A percentile compares a stretch with the other conserved stretches of the same genome.
Evolutionary conservation across 306 rosid genomes (phyloP).

Genomic region (Cicer arietinum): DNA sequence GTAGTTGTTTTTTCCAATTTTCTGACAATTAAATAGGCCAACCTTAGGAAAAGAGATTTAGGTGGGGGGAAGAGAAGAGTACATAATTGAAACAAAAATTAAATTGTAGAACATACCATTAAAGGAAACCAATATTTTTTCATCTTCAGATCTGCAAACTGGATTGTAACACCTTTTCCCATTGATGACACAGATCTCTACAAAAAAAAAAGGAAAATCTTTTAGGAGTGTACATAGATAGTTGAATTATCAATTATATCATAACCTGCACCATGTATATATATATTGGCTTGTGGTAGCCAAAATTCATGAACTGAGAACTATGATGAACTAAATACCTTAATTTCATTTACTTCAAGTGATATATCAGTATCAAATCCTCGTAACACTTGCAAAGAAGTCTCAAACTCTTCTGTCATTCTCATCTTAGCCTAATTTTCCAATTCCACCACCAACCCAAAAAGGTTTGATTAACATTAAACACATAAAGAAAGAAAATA

Average conservation of each 20-base stretch:
- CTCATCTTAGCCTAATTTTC: too few relatives aligned
- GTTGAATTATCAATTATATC: too few relatives aligned
- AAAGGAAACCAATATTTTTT: slow-evolving; percentile 86
- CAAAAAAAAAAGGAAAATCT: not conserved
- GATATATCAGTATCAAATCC: too few relatives aligned
- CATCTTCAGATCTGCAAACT: slow-evolving; percentile 72
- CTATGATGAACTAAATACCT: not conserved
- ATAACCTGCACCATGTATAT: too few relatives aligned
- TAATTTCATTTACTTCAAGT: too few relatives aligned
- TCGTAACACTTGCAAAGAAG: too few relatives aligned
- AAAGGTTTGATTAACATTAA: too few relatives aligned
- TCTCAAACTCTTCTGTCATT: too few relatives aligned
- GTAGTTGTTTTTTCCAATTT: slow-evolving; percentile 12
- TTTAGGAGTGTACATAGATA: not conserved
- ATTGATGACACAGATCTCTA: slow-evolving; percentile 72
- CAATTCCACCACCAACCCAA: too few relatives aligned
- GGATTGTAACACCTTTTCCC: slow-evolving; percentile 59
- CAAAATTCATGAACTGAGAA: not conserved
- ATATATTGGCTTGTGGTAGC: too few relatives aligned
- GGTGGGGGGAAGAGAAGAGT: not conserved
- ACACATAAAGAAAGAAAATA: too few relatives aligned
- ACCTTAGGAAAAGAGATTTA: not conserved
- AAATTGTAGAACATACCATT: slow-evolving; percentile 53
- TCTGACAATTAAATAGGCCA: not conserved
- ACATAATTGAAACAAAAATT: not conserved